Evolutionary conservation across 768 basidiomycete genomes (phyloP).

Genomic region (Russula sp.): DNA sequence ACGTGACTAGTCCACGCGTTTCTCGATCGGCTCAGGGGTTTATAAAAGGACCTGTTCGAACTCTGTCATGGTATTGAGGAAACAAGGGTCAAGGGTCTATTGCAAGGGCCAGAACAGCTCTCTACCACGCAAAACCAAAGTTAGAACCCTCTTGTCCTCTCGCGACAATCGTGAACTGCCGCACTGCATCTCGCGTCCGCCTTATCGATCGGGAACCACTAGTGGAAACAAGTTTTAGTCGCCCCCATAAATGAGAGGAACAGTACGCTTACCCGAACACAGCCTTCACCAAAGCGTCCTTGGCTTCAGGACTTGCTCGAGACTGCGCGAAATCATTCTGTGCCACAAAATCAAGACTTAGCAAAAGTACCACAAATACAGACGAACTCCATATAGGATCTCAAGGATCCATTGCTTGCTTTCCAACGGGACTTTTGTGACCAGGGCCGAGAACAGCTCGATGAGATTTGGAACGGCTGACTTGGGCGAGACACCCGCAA

Average conservation of each 20-base stretch:
- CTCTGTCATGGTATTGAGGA: neutral
- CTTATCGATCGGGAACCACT: slow-evolving; percentile 64
- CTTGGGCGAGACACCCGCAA: slow-evolving; percentile 79
- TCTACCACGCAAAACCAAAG: slow-evolving; percentile 66
- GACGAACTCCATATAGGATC: slow-evolving; percentile 56
- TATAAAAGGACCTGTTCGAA: neutral
- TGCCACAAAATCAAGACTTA: neutral
- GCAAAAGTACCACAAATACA: neutral
- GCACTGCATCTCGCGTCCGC: slow-evolving; percentile 73
- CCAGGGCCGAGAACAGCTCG: slow-evolving; percentile 67
- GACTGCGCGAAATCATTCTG: slow-evolving; percentile 72
- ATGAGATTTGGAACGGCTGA: slow-evolving; percentile 80
- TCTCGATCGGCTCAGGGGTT: neutral
- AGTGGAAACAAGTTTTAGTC: neutral
- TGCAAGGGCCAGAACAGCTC: neutral
- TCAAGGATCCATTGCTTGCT: slow-evolving; percentile 67
- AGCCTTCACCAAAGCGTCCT: slow-evolving; percentile 70
- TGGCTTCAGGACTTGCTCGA: slow-evolving; percentile 67
- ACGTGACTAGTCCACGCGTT: neutral
- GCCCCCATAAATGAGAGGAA: neutral
- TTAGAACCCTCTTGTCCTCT: slow-evolving; percentile 79
- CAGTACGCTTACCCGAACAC: slow-evolving; percentile 50
- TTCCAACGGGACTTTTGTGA: slow-evolving; percentile 49
- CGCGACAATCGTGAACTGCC: slow-evolving; percentile 82
- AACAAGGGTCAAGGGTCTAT: neutral